Base-by-base conservation (phyloP, 306 rosid species). In the Albizia julibrissin region DNA sequence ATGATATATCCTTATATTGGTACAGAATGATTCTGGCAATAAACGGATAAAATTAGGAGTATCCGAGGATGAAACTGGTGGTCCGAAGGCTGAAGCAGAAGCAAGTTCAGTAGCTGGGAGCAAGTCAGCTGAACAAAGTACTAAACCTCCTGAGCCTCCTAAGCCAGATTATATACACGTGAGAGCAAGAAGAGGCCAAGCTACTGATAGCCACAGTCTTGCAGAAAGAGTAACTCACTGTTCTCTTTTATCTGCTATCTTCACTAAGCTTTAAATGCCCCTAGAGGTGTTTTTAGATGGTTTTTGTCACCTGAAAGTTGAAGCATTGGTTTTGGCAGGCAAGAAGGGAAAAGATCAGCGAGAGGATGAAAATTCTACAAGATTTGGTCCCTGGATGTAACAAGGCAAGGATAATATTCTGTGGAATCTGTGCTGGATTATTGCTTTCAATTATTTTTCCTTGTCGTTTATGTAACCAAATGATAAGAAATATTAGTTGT, bases 181-280 rank as follows among this genome's bases (percentile, higher is more conserved):
- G 29, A 87, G 99, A 88, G 99, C 97, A 10, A 89, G 99, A 88
- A 88, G 99, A 80, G 99, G 99, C 84, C 99, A 95, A 88, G 99
- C 99, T 49, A 95, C 99, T n/a, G 99, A 95, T 86, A 95, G 94
- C 80, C 99, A 93, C 84, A 95, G 99, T 78, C 91, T 95, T 22
- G 97, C 97, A 12, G 99, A 95, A 79, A 92, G 98, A 84, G 99
- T 95, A 89, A 81, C 86, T 75, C 74, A 15, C 56, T 33, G 69
- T 46, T 24, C 72, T 69, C 47, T 59, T 79, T 15, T 69, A 29
- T 59, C 47, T 88, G n/a, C 78, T 18, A 52, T 79, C 69, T 85
- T 16, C 64, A 64, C 29, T 72, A 18, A 19, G 65, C 44, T 47
- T 61, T 75, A 43, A 40, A 24, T 44, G 59, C 62, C 68, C 39